phyloP scores from a whole-genome alignment of 1,284 basidiomycete genomes.

The Sanghuangporus weigelae region DNA sequence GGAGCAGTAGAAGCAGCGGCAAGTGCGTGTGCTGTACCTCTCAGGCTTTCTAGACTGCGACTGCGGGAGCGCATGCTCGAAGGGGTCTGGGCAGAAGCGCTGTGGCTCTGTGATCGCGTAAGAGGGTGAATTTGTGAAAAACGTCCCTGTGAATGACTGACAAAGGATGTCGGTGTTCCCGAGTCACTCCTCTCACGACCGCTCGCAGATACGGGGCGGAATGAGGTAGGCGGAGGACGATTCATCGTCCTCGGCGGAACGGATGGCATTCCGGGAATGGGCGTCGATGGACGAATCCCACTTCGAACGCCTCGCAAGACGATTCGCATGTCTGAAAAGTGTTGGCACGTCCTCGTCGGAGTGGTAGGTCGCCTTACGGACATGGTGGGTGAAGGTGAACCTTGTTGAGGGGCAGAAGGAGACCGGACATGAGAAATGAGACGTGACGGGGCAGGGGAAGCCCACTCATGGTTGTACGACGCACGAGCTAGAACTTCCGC shows the following conservation, averaged over 20 bases:
- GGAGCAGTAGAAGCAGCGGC: conserved; percentile 3
- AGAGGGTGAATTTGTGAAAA: background rate
- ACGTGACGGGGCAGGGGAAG: background rate
- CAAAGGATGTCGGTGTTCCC: background rate
- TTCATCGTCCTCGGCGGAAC: background rate
- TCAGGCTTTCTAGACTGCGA: conserved; percentile 1
- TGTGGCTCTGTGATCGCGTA: background rate
- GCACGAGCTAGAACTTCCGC: conserved; percentile 12
- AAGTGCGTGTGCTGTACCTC: conserved; percentile 1
- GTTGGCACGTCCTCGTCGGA: background rate
- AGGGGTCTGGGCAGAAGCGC: background rate
- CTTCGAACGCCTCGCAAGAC: conserved; percentile 8
- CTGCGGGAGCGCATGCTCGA: background rate
- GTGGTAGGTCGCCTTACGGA: background rate
- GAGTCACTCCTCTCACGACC: conserved; percentile 1
- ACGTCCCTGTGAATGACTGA: background rate
- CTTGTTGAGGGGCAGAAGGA: background rate
- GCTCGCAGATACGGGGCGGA: conserved; percentile 1
- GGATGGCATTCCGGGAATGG: conserved; percentile 11
- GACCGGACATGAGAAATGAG: background rate
- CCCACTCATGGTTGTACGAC: conserved; percentile 18
- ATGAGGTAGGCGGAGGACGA: conserved; percentile 11
- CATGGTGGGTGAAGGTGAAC: background rate
- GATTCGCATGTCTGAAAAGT: conserved; percentile 4
- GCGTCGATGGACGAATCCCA: conserved; percentile 11